phyloP scores from a whole-genome alignment of 176 grass and related monocot species.

The Aegilops longissima region DNA sequence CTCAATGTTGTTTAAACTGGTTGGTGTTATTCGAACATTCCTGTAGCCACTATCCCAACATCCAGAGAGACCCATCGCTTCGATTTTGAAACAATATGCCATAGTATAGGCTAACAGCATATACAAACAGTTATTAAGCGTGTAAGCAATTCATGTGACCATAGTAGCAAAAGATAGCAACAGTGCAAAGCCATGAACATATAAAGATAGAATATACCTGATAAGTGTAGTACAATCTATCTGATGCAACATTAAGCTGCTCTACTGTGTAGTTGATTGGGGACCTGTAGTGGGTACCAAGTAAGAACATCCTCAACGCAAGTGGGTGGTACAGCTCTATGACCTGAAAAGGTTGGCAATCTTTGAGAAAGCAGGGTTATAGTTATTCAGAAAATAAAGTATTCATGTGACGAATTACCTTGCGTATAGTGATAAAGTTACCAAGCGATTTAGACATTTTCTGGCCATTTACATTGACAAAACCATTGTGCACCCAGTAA shows the following conservation, averaged over 20 bases:
- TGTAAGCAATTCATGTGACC: slow-evolving; percentile 8
- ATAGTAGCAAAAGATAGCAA: slow-evolving; percentile 1
- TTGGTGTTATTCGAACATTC: not conserved
- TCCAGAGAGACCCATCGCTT: not conserved
- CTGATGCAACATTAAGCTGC: slow-evolving; percentile 83
- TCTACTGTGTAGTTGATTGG: slow-evolving; percentile 79
- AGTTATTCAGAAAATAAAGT: not conserved
- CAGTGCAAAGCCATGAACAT: not conserved
- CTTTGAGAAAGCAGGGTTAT: slow-evolving; percentile 8
- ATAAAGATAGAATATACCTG: slow-evolving; percentile 51
- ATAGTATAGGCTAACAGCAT: not conserved
- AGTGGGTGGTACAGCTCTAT: slow-evolving; percentile 79
- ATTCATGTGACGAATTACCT: slow-evolving; percentile 43
- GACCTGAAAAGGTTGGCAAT: slow-evolving; percentile 48
- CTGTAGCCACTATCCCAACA: not conserved
- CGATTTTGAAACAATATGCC: not conserved
- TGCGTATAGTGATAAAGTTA: slow-evolving; percentile 83
- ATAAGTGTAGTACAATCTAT: slow-evolving; percentile 93
- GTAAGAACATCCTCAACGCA: slow-evolving; percentile 92
- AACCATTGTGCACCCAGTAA: slow-evolving; percentile 97
- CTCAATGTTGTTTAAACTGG: not conserved
- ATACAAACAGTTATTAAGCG: not conserved
- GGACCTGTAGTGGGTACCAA: slow-evolving; percentile 87
- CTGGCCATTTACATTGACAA: slow-evolving; percentile 93
- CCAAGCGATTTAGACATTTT: slow-evolving; percentile 95